Percentiles rank a stretch among this genome's conserved stretches.
Conservation (phyloP, 148 eudicot genomes). For the Rhododendron vialii region DNA sequence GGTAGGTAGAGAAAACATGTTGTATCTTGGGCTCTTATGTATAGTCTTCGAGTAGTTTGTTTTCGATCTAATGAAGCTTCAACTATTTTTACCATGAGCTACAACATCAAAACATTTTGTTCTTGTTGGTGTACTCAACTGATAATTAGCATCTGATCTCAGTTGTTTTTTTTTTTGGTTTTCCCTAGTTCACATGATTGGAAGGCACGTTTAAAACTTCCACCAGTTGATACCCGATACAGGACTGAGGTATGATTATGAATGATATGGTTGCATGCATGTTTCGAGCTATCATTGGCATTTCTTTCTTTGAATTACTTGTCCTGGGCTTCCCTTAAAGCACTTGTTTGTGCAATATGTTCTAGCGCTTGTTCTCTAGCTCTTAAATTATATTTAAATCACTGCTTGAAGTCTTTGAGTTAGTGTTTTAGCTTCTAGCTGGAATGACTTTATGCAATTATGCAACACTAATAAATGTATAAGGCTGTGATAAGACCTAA, state of each 20-base stretch:
- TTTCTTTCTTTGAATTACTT: neutral
- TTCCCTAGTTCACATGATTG: slow-evolving; percentile 63
- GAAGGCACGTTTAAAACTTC: slow-evolving; percentile 64
- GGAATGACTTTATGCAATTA: neutral
- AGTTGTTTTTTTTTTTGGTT: neutral
- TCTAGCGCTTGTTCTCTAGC: neutral
- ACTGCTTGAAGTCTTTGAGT: neutral
- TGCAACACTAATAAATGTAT: neutral
- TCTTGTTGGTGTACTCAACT: neutral
- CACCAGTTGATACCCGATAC: slow-evolving; percentile 68
- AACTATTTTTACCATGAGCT: neutral
- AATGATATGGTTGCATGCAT: neutral
- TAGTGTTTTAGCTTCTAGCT: neutral
- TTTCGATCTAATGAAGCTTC: neutral
- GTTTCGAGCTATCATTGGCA: neutral
- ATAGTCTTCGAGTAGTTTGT: neutral
- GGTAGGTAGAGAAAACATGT: neutral
- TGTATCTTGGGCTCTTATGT: neutral
- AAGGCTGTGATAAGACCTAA: neutral
- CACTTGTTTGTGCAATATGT: neutral
- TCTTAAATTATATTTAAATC: neutral
- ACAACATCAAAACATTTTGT: neutral
- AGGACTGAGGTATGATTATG: slow-evolving; percentile 65
- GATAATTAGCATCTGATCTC: neutral
- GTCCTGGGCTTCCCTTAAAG: neutral